Conservation (phyloP, 768 basidiomycete genomes). For the Lyophyllum shimeji region DNA sequence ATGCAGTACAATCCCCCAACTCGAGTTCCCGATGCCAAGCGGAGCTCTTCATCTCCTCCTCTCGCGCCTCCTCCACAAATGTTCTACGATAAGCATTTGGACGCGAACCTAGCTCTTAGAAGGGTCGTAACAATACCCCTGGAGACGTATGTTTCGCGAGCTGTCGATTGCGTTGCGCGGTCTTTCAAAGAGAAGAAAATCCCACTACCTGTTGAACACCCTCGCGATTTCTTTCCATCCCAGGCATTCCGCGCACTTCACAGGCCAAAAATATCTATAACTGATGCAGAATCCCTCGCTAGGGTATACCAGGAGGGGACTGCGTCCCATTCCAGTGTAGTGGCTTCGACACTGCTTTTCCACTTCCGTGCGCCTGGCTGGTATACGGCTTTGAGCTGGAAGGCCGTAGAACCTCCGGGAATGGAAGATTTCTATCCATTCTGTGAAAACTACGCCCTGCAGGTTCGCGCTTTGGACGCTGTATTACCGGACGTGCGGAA, state of each 20-base stretch:
- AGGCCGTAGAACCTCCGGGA: too few species aligned
- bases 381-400: not conserved
- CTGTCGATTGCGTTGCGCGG: not conserved
- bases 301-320: not conserved
- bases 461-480: not conserved
- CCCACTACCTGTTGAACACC: not conserved
- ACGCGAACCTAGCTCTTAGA: not conserved
- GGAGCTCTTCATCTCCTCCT: too few species aligned
- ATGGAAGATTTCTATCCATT: not conserved
- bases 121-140: not conserved
- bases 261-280: not conserved
- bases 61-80: not conserved
- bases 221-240: not conserved
- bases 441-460: slow-evolving; percentile 2
- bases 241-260: not conserved
- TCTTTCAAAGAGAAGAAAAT: not conserved
- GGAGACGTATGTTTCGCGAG: not conserved
- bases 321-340: not conserved
- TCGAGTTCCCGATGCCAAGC: not conserved
- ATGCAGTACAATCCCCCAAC: not conserved
- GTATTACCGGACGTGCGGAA: not conserved
- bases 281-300: not conserved
- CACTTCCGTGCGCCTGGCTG: not conserved
- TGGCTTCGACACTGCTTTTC: not conserved
- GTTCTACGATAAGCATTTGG: slow-evolving; percentile 5